Evolutionary conservation across 2,329 filamentous ascomycete species (phyloP).

Genomic region (Beauveria caledonica): DNA sequence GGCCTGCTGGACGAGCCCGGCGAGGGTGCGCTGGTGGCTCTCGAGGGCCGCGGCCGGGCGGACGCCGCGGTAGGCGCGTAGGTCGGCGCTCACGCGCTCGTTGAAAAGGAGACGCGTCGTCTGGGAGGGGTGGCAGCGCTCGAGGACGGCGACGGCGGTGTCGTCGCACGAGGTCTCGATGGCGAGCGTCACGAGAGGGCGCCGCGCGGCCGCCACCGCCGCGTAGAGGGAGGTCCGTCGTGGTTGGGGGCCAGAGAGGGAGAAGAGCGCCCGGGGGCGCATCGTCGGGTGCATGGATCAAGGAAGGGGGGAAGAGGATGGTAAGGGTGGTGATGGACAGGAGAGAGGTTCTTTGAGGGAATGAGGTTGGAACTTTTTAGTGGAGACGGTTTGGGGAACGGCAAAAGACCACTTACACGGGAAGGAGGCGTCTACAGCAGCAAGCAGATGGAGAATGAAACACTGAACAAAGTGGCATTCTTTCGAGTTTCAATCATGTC

Average conservation of each 20-base stretch:
- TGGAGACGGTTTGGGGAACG: not conserved
- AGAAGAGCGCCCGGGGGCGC: not conserved
- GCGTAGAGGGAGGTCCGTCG: not conserved
- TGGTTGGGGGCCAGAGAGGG: not conserved
- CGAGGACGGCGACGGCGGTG: constrained; percentile 77
- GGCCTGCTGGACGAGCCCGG: constrained; percentile 57
- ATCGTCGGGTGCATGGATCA: not conserved
- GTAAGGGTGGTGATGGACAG: not conserved
- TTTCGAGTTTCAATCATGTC: not conserved
- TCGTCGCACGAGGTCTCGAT: constrained; percentile 90
- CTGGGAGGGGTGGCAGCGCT: constrained; percentile 35
- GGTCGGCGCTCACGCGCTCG: constrained; percentile 73
- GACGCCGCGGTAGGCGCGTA: constrained; percentile 65
- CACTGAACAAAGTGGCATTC: not conserved
- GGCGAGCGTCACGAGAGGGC: constrained; percentile 50
- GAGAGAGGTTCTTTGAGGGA: not conserved
- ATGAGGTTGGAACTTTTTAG: not conserved
- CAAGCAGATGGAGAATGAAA: not conserved
- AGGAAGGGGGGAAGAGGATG: too few species aligned
- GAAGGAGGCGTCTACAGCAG: not conserved
- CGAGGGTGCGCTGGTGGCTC: constrained; percentile 67
- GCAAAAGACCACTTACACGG: not conserved
- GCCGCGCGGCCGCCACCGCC: constrained; percentile 8
- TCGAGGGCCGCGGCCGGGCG: constrained; percentile 68
- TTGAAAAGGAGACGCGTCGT: constrained; percentile 64